Evolutionary conservation across 352 stramenopile species (phyloP).

Genomic region (Globisporangium alternatum): DNA sequence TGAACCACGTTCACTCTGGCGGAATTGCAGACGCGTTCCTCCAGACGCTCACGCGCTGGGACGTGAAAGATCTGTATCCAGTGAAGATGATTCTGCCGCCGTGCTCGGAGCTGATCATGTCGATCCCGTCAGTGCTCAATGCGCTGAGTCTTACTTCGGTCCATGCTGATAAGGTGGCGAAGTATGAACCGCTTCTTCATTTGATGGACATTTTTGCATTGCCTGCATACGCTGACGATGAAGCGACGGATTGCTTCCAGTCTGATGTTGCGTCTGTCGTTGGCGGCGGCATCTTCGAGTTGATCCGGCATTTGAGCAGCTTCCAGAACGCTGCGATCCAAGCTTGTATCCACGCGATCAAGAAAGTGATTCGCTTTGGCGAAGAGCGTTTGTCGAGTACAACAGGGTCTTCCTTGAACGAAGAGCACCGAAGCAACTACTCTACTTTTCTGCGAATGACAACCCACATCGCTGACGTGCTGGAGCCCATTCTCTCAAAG

Average conservation of each 20-base stretch:
- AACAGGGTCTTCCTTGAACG: not conserved
- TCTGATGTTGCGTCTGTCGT: slow-evolving; percentile 92
- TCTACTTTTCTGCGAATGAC: slow-evolving; percentile 57
- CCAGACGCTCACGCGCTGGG: slow-evolving; percentile 84
- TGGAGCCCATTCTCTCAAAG: slow-evolving; percentile 94
- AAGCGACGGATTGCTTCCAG: slow-evolving; percentile 89
- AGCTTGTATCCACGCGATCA: slow-evolving; percentile 87
- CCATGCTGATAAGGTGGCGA: slow-evolving; percentile 88
- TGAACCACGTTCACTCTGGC: slow-evolving; percentile 92
- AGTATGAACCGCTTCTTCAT: slow-evolving; percentile 89
- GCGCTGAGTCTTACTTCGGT: slow-evolving; percentile 92
- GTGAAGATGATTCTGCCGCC: slow-evolving; percentile 58
- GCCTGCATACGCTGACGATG: slow-evolving; percentile 82
- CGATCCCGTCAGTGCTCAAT: slow-evolving; percentile 92
- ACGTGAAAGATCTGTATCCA: slow-evolving; percentile 57
- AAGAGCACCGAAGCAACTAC: slow-evolving; percentile 18
- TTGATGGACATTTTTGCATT: slow-evolving; percentile 90
- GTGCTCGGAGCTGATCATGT: slow-evolving; percentile 93
- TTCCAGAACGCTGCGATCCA: slow-evolving; percentile 86
- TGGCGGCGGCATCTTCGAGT: slow-evolving; percentile 93
- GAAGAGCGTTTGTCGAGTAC: slow-evolving; percentile 46
- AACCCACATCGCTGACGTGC: slow-evolving; percentile 87
- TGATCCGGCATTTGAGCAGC: slow-evolving; percentile 93
- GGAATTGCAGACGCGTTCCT: slow-evolving; percentile 93
- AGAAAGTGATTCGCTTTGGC: slow-evolving; percentile 85